Base-by-base conservation (phyloP, 2,329 filamentous ascomycete species). In the Fusarium torreyae region DNA sequence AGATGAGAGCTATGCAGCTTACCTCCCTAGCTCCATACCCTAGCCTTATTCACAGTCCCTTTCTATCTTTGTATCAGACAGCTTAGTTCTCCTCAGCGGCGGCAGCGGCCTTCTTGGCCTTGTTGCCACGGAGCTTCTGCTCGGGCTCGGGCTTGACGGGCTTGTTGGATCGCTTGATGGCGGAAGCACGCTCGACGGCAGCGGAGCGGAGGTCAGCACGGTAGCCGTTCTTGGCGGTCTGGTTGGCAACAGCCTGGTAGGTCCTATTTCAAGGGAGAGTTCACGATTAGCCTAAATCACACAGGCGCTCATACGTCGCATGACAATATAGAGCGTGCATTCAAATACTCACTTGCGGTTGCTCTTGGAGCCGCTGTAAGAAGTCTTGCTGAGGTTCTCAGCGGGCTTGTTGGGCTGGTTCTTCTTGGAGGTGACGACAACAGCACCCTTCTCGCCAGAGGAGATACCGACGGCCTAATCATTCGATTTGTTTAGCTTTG, bases 391-490 rank as follows among this genome's bases (percentile, higher is more conserved):
- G 79, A 86, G 80, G 79, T 85, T 83, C 80, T 89, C 83, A 71
- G 88, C 89, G 80, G 96, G 95, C 85, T 93, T 88, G 87, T 93
- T 89, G 78, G 83, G 79, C 79, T 86, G 85, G 80, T 86, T 79
- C 87, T 94, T 96, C 93, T 98, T 98, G 88, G 89, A 92, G 83
- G 90, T 87, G 79, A 98, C 84, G 79, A 88, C 86, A 76, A 98
- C 86, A 78, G 91, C 93, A 77, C 93, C 93, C 84, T 95, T 92
- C 83, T 94, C 89, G 76, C 83, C 87, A 77, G 90, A 80, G 78
- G 89, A 84, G 79, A 99, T 85, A 80, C 94, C 94, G 79, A 98
- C 85, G 77, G 96, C 94, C 94, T 95, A 55, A 57, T 39, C 31
- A 57, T 72, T 67, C 74, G 63, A 75, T 52, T 44, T 68, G 48